Percentiles rank a stretch among this genome's conserved stretches.
Conservation (phyloP, 1,284 basidiomycete species). For the Wolfiporia cocos region DNA sequence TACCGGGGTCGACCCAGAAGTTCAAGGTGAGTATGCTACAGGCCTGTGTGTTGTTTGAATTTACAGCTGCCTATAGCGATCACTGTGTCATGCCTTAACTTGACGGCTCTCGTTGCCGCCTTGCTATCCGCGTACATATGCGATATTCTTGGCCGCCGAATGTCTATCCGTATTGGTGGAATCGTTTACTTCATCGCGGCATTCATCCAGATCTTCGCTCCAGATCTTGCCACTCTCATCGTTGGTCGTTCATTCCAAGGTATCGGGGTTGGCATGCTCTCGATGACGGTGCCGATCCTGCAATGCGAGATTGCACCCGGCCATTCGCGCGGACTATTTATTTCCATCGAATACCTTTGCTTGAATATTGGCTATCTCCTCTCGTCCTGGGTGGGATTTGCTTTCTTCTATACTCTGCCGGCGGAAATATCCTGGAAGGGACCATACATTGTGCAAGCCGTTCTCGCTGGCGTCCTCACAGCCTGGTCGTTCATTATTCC, state of each 20-base stretch:
- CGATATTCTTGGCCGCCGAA: conserved; percentile 42
- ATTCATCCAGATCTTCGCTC: conserved; percentile 39
- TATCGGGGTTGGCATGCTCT: conserved; percentile 41
- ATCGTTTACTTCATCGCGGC: conserved; percentile 41
- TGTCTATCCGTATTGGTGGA: conserved; percentile 42
- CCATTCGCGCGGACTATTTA: conserved; percentile 44
- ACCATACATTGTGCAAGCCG: conserved; percentile 45
- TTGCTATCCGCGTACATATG: conserved; percentile 41
- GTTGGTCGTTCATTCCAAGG: conserved; percentile 44
- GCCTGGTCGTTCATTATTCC: conserved; percentile 42
- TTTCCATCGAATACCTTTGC: conserved; percentile 46
- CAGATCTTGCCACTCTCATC: conserved; percentile 37
- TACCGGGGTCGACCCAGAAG: conserved; percentile 40
- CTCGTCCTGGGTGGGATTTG: conserved; percentile 47
- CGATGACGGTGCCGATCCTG: conserved; percentile 46
- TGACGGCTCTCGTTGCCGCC: conserved; percentile 43
- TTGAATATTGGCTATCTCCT: conserved; percentile 44
- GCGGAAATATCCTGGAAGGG: conserved; percentile 47
- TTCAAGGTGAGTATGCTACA: conserved; percentile 32
- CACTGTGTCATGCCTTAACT: conserved; percentile 43
- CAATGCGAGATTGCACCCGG: conserved; percentile 51
- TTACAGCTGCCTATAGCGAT: conserved; percentile 32
- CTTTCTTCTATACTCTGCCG: conserved; percentile 43
- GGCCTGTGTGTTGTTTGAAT: neutral
- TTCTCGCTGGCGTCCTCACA: conserved; percentile 37